A percentile compares a stretch with the other conserved stretches of the same genome.
phyloP scores from a whole-genome alignment of 163 green algal species.

The Chloromonas sp. region DNA sequence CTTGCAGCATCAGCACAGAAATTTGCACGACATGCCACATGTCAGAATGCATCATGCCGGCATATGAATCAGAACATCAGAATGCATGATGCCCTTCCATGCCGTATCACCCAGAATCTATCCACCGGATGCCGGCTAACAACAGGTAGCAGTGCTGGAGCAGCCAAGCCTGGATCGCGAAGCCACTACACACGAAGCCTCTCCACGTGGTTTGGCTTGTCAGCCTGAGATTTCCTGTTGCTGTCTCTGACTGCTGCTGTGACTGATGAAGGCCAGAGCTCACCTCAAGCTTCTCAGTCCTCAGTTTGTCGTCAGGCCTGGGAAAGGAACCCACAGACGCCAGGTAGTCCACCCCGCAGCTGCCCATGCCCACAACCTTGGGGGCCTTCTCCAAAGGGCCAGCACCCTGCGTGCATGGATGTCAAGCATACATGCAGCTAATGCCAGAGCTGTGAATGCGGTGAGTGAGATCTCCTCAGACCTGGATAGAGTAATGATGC shows the following conservation, averaged over 20 bases:
- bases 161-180: not conserved
- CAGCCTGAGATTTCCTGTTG: not conserved
- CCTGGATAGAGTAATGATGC: not conserved
- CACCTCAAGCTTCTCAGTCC: conserved; percentile 81
- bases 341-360: conserved; percentile 87
- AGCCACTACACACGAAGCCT: not conserved
- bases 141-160: too few relatives aligned
- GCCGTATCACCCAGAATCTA: too few relatives aligned
- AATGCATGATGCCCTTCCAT: too few relatives aligned
- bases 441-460: not conserved
- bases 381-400: not conserved
- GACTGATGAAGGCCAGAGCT: not conserved
- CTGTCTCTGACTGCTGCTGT: not conserved
- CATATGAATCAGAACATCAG: too few relatives aligned
- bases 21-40: too few relatives aligned
- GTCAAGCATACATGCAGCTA: not conserved
- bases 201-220: not conserved
- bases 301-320: conserved; percentile 88
- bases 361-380: conserved; percentile 83
- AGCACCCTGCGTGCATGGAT: not conserved
- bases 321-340: conserved; percentile 78
- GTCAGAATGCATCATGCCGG: too few relatives aligned
- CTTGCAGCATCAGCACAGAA: too few relatives aligned
- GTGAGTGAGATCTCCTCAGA: not conserved
- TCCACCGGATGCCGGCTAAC: too few relatives aligned